Base-by-base conservation (phyloP, 179 eudicot genomes). In the Silene noctiflora region DNA sequence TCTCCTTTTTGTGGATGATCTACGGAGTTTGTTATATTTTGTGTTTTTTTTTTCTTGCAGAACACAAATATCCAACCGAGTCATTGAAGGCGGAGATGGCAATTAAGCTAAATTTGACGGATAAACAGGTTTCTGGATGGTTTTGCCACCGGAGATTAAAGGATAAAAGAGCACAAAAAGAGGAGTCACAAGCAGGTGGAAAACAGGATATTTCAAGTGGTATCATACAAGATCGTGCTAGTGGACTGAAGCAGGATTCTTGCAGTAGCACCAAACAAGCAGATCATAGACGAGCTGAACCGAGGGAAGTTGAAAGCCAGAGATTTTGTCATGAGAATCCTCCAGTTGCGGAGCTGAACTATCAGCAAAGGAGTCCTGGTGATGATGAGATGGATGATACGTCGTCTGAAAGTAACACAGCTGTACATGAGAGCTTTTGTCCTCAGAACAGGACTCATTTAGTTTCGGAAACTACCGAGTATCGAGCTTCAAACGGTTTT, bases 71-170 rank as follows among this genome's bases (percentile, higher is more conserved):
- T 76, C 99, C 99, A 31, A 78, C 95, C 7, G 98, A 91, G 77
- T 66, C 90, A 25, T 76, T 87, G 90, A 95, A 93, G 83, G 73
- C 82, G 42, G 84, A 86, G 74, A 82, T 93, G 67, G 96, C 98
- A 59, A 85, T 80, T 71, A 84, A 87, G 78, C 39, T 91, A 78
- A 89, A 89, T 46, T 80, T 95, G 81, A 83, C 99, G 24, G 98
- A 93, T 76, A 95, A 93, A 82, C 99, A 95, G 81, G 81, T 95
- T 75, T 90, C 99, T 61, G 98, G 98, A 27, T 95, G 99, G 99
- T 91, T 95, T 86, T 95, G 99, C 85, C 99, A 95, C 78, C 86
- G 98, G 78, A 87, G 99, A 81, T 87, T 91, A 84, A 95, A 95
- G 86, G 99, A 95, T 83, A 95, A 90, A 86, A 91, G 81, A 77